These are phyloP conservation scores for Chlamydomonas sp. DNA, from an alignment of 139 green algal genomes.

Conservation along the genomic window DNA sequence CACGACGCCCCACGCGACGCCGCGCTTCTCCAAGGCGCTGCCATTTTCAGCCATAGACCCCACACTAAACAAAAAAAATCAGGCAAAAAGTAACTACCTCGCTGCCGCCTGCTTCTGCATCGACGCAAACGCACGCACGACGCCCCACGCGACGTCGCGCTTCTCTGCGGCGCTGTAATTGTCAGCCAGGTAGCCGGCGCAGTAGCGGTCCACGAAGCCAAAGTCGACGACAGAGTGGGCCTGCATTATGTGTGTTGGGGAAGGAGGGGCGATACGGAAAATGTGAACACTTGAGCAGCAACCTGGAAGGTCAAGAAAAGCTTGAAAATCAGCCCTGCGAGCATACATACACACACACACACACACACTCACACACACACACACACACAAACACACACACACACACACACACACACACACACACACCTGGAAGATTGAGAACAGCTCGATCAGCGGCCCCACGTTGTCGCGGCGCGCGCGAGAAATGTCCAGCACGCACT, in stretches of 20 bases:
- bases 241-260: conserved; percentile 11
- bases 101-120: no score
- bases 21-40: no score
- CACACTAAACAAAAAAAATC: no score
- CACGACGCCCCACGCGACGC: no score
- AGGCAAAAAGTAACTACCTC: no score
- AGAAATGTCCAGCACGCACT: conserved; percentile 73
- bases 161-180: conserved; percentile 49
- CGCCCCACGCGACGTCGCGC: conserved; percentile 27
- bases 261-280: no score
- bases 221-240: conserved; percentile 60
- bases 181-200: conserved; percentile 40
- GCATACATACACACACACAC: conserved; percentile 1
- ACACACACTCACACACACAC: neutral
- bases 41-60: no score
- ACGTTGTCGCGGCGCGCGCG: conserved; percentile 47
- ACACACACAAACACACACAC: no score
- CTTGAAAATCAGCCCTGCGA: no score
- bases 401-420: conserved; percentile 1
- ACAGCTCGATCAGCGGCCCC: conserved; percentile 74
- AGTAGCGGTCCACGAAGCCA: conserved; percentile 71
- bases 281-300: no score
- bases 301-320: no score
- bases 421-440: conserved; percentile 49
- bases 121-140: no score